These are phyloP conservation scores for Psilocybe cyanescens DNA, from an alignment of 768 basidiomycete species.

Conservation along the genomic window DNA sequence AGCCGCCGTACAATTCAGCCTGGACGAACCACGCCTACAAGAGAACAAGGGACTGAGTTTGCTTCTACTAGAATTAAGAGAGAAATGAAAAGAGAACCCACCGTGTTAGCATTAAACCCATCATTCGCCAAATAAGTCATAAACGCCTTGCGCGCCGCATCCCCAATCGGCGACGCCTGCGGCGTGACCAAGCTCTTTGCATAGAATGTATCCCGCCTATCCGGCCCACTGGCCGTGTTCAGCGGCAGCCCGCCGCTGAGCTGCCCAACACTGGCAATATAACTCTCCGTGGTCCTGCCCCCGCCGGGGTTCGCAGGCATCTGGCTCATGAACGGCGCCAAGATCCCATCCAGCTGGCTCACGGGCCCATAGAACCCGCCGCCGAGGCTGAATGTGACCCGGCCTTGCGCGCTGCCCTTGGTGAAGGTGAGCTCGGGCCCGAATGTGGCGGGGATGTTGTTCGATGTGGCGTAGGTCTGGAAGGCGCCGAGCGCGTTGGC, in stretches of 20 bases:
- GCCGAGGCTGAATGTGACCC: slow-evolving; percentile 29
- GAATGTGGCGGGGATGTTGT: slow-evolving; percentile 34
- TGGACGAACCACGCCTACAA: slow-evolving; percentile 28
- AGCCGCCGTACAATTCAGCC: slow-evolving; percentile 45
- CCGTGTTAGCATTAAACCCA: slow-evolving; percentile 27
- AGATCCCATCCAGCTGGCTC: slow-evolving; percentile 20
- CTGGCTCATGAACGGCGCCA: slow-evolving; percentile 32
- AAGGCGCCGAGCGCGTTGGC: slow-evolving; percentile 34
- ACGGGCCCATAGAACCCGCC: slow-evolving; percentile 35
- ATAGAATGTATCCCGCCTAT: slow-evolving; percentile 43
- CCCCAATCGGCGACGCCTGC: slow-evolving; percentile 30
- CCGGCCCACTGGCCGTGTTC: slow-evolving; percentile 26
- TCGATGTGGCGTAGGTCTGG: slow-evolving; percentile 34
- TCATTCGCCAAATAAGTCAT: slow-evolving; percentile 40
- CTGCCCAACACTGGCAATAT: slow-evolving; percentile 32
- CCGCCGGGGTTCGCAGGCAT: slow-evolving; percentile 25
- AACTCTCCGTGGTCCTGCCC: slow-evolving; percentile 22
- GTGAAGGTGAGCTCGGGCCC: slow-evolving; percentile 33
- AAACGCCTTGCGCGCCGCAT: slow-evolving; percentile 35
- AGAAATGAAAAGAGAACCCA: not conserved
- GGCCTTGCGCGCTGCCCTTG: slow-evolving; percentile 27
- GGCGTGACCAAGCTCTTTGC: slow-evolving; percentile 43
- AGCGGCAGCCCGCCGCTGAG: slow-evolving; percentile 27
- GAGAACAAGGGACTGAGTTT: not conserved
- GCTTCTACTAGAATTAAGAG: not conserved